Base-by-base conservation (phyloP, 2,329 filamentous ascomycete genomes). In the Ophiostoma perfectum region DNA sequence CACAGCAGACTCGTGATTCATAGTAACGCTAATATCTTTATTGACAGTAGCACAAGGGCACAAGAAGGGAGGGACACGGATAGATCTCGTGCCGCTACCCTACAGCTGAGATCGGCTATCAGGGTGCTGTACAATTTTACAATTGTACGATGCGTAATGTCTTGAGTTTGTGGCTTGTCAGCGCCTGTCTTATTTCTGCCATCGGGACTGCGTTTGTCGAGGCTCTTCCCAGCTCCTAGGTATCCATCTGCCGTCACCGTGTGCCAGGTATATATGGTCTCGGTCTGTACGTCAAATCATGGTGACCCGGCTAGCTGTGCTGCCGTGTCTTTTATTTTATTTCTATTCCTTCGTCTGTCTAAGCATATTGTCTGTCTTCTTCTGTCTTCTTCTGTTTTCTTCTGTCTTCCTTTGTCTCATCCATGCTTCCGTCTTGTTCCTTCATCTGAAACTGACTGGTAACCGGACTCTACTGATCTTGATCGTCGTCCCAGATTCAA, bases 31-130 rank as follows among this genome's bases (percentile, higher is more conserved):
- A 27, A 27, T 27, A 27, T 27, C 27, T 27, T 2, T 2, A 27
- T 27, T 27, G 27, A 27, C 27, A 27, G 27, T 2, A 27, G 27
- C 36, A 52, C 42, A 44, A 44, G 7, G 42, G 42, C 27, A 44
- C 42, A 44, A 44, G 42, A 27, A 27, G 27, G 27, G 27, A 27
- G 27, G 27, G 9, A 60, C 55, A 60, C 55, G 55, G 55, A 60
- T 60, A 36, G 55, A 60, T 60, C 55, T 60, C 55, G 38, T 60
- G 27, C 38, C 55, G 55, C 27, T 14, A 60, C n/a, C 55, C 55
- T 38, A 38, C 55, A 60, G 27, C 27, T 8, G 4, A 60, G 27
- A 60, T 60, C 55, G 55, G 55, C 27, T 38, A 38, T 18, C 4
- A 38, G 27, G 27, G 27, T 16, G 12, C 42, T 12, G 42, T 16